phyloP scores from a whole-genome alignment of 805 yeast genomes.

The Kazachstania kunashirensis region DNA sequence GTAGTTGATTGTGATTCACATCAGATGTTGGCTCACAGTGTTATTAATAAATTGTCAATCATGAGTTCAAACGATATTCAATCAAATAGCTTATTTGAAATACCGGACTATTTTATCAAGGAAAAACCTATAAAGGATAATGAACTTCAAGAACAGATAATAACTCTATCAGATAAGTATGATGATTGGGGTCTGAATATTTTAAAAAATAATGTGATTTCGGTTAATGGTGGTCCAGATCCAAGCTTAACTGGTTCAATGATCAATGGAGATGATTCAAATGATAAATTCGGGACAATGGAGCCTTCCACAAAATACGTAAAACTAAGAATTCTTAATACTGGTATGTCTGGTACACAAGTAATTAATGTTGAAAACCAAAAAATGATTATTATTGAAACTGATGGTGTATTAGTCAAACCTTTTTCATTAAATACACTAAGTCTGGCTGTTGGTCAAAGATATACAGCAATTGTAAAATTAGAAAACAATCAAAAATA shows the following conservation, averaged over 20 bases:
- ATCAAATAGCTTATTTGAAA: background rate
- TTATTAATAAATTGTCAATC: slow-evolving; percentile 4
- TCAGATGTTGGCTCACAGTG: slow-evolving; percentile 29
- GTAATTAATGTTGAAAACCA: slow-evolving; percentile 45
- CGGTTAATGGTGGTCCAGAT: slow-evolving; percentile 19
- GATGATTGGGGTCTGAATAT: slow-evolving; percentile 36
- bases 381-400: slow-evolving; percentile 44
- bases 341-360: slow-evolving; percentile 51
- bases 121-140: slow-evolving; percentile 22
- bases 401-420: slow-evolving; percentile 48
- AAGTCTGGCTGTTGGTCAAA: slow-evolving; percentile 65
- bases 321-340: slow-evolving; percentile 39
- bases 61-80: background rate
- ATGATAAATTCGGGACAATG: slow-evolving; percentile 26
- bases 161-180: slow-evolving; percentile 56
- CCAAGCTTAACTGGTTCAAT: slow-evolving; percentile 21
- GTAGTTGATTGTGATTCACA: slow-evolving; percentile 42
- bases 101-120: background rate
- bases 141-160: slow-evolving; percentile 41
- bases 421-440: slow-evolving; percentile 39
- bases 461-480: slow-evolving; percentile 54
- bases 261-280: slow-evolving; percentile 16
- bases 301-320: slow-evolving; percentile 38
- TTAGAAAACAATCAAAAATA: slow-evolving; percentile 33
- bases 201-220: slow-evolving; percentile 20